A percentile compares a stretch with the other conserved stretches of the same genome.
Evolutionary conservation across 805 yeast genomes (phyloP).

Genomic region (Ogataea chonburiensis): DNA sequence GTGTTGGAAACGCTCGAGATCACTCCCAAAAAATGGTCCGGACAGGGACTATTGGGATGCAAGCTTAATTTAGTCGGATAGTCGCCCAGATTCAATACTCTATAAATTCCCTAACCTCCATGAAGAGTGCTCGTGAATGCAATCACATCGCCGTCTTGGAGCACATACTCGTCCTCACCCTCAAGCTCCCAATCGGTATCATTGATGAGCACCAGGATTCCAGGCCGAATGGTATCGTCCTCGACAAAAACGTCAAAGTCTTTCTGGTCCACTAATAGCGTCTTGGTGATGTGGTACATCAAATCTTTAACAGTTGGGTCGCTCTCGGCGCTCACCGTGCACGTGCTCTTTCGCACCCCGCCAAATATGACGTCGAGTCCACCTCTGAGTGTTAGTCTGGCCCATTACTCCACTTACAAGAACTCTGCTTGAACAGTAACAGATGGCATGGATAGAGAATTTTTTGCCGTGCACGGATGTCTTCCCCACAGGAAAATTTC

Average conservation of each 20-base stretch:
- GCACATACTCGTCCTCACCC: slow-evolving; percentile 78
- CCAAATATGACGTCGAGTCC: slow-evolving; percentile 82
- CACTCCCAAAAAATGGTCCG: slow-evolving; percentile 61
- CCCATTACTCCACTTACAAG: slow-evolving; percentile 29
- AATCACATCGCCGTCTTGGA: slow-evolving; percentile 73
- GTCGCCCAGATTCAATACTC: neutral
- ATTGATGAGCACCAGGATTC: slow-evolving; percentile 85
- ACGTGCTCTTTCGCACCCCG: slow-evolving; percentile 52
- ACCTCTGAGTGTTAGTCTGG: slow-evolving; percentile 45
- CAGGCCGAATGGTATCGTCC: slow-evolving; percentile 83
- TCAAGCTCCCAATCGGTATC: slow-evolving; percentile 97
- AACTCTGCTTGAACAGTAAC: slow-evolving; percentile 44
- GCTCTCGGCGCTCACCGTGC: slow-evolving; percentile 40
- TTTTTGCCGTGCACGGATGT: slow-evolving; percentile 11
- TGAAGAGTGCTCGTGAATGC: slow-evolving; percentile 92
- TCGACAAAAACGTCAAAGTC: slow-evolving; percentile 77
- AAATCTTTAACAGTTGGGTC: slow-evolving; percentile 46
- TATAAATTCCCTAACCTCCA: slow-evolving; percentile 67
- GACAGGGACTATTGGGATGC: slow-evolving; percentile 71
- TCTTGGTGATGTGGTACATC: slow-evolving; percentile 50
- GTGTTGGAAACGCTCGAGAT: slow-evolving; percentile 30
- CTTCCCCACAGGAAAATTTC: slow-evolving; percentile 6
- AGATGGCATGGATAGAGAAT: slow-evolving; percentile 20
- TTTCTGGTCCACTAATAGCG: slow-evolving; percentile 56
- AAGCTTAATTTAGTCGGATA: slow-evolving; percentile 39